Base-by-base conservation (phyloP, 2,329 filamentous ascomycete genomes). In the Moelleriella libera region DNA sequence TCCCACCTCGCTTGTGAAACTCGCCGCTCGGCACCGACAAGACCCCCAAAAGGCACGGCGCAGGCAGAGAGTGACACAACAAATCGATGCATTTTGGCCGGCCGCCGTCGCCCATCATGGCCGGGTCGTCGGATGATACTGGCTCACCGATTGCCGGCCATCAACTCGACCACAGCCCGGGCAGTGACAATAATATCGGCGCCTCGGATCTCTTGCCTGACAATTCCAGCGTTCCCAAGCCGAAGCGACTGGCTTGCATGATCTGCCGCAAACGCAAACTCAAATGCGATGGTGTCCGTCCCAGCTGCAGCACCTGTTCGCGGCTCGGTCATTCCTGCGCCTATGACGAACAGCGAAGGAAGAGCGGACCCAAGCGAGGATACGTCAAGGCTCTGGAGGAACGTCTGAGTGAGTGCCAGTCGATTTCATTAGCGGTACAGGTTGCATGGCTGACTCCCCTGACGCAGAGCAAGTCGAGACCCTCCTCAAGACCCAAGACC, bases 351-450 rank as follows among this genome's bases (percentile, higher is more conserved):
- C 83, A 90, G 57, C 79, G 89, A 61, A 86, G 88, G 68, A 95
- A 95, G 77, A 94, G 88, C 63, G 89, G 89, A 3, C 89, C 89
- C 2, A 95, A 95, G 70, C 77, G 89, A 61, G 89, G 89, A 57
- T 95, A 96, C 62, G 89, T 95, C 51, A 95, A 95, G 71, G 83
- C 88, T 50, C 68, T 97, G 55, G 92, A 97, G 66, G 89, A 94
- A 62, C 79, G 92, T 63, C 68, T 98, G 59, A 89, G 88, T 94
- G 74, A 69, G 84, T 45, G 40, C 10, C 42, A 45, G 34, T 5
- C 5, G 9, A 41, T n/a, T 12, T 1, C 34, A 37, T 37, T 3
- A 37, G 34, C 34, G 8, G 34, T 12, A 37, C 12, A 12, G 12
- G 12, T 37, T 12, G 12, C 34, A 12, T 37, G 8, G 34, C 8